Conservation (phyloP, 495 filamentous ascomycete genomes). For the Hypoxylon rickii region DNA sequence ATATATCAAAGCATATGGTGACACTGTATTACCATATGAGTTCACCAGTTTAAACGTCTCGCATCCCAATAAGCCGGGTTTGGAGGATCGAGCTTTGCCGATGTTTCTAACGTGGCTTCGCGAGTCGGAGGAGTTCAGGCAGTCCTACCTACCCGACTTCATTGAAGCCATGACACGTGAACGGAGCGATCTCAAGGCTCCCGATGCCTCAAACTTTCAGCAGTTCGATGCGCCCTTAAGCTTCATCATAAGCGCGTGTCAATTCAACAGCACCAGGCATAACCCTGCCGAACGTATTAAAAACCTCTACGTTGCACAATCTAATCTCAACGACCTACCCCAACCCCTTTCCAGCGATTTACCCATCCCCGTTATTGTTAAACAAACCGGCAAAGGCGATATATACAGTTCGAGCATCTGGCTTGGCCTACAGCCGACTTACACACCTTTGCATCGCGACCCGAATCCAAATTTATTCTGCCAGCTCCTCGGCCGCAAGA, state of each 20-base stretch:
- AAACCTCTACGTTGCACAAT: constrained; percentile 83
- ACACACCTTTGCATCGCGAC: constrained; percentile 87
- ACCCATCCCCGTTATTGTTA: constrained; percentile 68
- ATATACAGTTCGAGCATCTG: constrained; percentile 86
- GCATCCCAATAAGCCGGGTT: not conserved
- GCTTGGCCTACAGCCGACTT: constrained; percentile 83
- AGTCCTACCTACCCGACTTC: not conserved
- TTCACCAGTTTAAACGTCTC: constrained; percentile 2
- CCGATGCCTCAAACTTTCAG: constrained; percentile 28
- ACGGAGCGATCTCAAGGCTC: not conserved
- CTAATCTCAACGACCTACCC: constrained; percentile 69
- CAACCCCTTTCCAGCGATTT: constrained; percentile 63
- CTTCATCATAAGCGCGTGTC: constrained; percentile 42
- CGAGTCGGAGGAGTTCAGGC: constrained; percentile 7
- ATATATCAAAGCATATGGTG: constrained; percentile 8
- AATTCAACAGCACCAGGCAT: constrained; percentile 35
- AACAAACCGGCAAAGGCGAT: constrained; percentile 66
- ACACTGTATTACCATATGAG: constrained; percentile 17
- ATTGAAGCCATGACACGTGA: constrained; percentile 4
- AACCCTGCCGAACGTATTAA: constrained; percentile 29
- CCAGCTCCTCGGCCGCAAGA: constrained; percentile 77
- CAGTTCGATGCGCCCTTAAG: constrained; percentile 44
- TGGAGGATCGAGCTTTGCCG: not conserved
- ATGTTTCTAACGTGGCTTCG: constrained; percentile 12
- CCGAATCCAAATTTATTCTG: constrained; percentile 94